Conservation (phyloP, 2,329 filamentous ascomycete genomes). For the Paraphoma sp. region DNA sequence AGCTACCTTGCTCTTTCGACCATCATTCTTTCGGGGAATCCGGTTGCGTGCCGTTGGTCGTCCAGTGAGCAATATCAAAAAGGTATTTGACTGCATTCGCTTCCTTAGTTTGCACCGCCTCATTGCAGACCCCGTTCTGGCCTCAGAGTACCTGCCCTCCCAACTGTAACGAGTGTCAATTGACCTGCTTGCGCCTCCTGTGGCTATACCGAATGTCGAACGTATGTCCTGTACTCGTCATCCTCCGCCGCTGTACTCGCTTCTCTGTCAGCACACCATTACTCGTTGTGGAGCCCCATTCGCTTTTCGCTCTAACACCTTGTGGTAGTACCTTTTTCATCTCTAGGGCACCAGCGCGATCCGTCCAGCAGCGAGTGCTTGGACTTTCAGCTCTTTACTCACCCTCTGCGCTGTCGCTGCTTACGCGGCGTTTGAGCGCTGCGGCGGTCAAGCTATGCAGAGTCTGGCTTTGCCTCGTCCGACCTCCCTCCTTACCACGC, state of each 20-base stretch:
- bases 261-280: conserved; percentile 39
- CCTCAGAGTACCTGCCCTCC: not conserved
- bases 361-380: conserved; percentile 20
- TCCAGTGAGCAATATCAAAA: conserved; percentile 19
- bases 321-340: conserved; percentile 26
- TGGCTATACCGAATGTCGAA: conserved; percentile 10
- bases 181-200: conserved; percentile 4
- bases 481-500: conserved; percentile 43
- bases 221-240: conserved; percentile 12
- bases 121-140: not conserved
- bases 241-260: conserved; percentile 26
- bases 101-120: not conserved
- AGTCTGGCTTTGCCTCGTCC: conserved; percentile 49
- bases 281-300: conserved; percentile 39
- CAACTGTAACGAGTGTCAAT: not conserved
- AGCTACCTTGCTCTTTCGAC: conserved; percentile 8
- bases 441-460: conserved; percentile 50
- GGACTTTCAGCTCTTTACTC: conserved; percentile 27
- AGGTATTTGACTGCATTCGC: conserved; percentile 20
- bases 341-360: conserved; percentile 20
- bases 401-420: conserved; percentile 41
- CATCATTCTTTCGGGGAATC: not conserved
- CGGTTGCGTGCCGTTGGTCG: not conserved
- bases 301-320: conserved; percentile 27
- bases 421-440: conserved; percentile 44